These are phyloP conservation scores for Pseudocercospora fijiensis DNA, from an alignment of 2,329 filamentous ascomycete genomes.

Conservation along the genomic window DNA sequence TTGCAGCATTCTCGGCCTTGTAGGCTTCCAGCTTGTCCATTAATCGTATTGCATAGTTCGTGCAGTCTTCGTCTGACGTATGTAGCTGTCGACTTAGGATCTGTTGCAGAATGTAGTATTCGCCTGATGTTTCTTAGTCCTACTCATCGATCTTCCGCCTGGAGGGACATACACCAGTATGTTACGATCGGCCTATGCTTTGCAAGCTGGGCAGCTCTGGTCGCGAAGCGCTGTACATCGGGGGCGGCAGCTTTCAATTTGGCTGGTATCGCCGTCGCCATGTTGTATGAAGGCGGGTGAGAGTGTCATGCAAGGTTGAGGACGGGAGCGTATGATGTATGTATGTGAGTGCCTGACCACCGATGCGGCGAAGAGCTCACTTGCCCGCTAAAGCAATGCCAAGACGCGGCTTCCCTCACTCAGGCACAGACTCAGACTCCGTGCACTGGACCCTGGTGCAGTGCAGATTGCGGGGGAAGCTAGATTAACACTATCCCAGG, in stretches of 20 bases:
- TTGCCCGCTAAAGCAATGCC: background rate
- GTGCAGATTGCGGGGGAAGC: conserved; percentile 4
- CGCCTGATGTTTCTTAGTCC: conserved; percentile 54
- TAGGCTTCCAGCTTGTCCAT: conserved; percentile 90
- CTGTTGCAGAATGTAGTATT: conserved; percentile 90
- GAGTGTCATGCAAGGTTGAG: background rate
- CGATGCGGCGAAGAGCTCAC: background rate
- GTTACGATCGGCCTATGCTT: conserved; percentile 80
- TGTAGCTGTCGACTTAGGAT: conserved; percentile 82
- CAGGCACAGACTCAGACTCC: background rate
- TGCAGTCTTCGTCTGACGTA: conserved; percentile 71
- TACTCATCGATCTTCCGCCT: background rate
- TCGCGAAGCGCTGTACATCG: conserved; percentile 80
- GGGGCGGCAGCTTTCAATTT: conserved; percentile 66
- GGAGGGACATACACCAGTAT: conserved; percentile 79
- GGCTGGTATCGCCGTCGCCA: conserved; percentile 70
- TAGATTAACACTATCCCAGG: background rate
- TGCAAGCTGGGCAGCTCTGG: conserved; percentile 80
- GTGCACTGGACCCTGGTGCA: background rate
- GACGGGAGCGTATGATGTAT: background rate
- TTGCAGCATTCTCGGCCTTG: conserved; percentile 69
- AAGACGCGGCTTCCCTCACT: background rate
- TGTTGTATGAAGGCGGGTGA: conserved; percentile 40
- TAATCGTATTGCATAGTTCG: conserved; percentile 74
- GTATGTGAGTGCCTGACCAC: background rate